Evolutionary conservation across 2,329 filamentous ascomycete species (phyloP).

Genomic region (Penicillium nordicum): DNA sequence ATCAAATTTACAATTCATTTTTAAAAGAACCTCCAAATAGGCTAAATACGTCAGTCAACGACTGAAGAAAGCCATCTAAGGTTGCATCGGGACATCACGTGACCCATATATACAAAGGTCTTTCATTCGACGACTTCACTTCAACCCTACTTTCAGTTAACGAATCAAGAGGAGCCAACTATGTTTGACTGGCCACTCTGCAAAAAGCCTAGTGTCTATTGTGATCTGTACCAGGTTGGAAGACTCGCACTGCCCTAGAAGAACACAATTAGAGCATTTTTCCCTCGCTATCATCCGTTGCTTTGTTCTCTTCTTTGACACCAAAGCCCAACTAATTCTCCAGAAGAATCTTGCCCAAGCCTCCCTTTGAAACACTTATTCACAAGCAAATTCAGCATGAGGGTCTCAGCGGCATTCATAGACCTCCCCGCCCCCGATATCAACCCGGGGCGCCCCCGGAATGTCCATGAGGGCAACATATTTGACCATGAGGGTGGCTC

Average conservation of each 20-base stretch:
- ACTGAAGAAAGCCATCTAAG: neutral
- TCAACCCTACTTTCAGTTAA: neutral
- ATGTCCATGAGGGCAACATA: neutral
- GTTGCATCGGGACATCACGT: constrained; percentile 5
- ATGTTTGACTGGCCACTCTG: neutral
- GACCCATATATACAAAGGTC: constrained; percentile 5
- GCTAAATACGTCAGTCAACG: neutral
- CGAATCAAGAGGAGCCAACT: neutral
- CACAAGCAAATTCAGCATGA: neutral
- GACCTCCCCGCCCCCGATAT: neutral
- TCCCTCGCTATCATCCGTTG: neutral
- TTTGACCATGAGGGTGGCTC: neutral
- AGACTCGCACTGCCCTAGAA: neutral
- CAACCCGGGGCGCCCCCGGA: neutral
- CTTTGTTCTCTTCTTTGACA: neutral
- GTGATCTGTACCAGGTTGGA: neutral
- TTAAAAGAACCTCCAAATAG: too few species aligned
- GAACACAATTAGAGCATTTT: neutral
- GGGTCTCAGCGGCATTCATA: neutral
- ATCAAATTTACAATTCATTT: neutral
- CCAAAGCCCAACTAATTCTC: neutral
- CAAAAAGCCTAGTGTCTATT: neutral
- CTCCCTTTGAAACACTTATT: neutral
- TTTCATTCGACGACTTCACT: constrained; percentile 2
- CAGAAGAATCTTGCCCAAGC: neutral